Conservation (phyloP, 2,329 filamentous ascomycete genomes). For the Diaporthe nobilis region DNA sequence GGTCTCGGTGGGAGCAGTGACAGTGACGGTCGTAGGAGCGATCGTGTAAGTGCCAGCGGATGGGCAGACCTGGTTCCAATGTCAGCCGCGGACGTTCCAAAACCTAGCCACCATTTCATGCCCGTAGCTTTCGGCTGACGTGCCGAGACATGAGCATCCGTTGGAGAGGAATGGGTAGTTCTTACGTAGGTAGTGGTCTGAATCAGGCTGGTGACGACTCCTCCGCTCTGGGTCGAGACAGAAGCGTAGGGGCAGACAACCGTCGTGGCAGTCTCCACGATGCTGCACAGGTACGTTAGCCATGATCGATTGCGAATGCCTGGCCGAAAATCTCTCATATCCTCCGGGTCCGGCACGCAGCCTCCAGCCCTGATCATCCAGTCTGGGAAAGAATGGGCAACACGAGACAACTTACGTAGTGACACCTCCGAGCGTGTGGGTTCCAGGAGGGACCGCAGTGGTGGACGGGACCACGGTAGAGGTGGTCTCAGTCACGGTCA, state of each 20-base stretch:
- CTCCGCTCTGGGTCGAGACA: conserved; percentile 66
- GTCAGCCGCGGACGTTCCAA: not conserved
- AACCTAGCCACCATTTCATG: not conserved
- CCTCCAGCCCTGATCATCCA: not conserved
- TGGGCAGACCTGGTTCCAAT: conserved; percentile 68
- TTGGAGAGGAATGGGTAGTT: not conserved
- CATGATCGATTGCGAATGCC: not conserved
- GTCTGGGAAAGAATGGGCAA: not conserved
- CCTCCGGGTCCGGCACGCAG: not conserved
- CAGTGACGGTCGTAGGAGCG: conserved; percentile 74
- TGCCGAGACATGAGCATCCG: not conserved
- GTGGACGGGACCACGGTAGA: conserved; percentile 76
- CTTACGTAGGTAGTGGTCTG: conserved; percentile 74
- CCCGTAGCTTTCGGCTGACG: not conserved
- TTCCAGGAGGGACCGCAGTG: conserved; percentile 74
- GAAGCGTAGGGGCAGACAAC: conserved; percentile 80
- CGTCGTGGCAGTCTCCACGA: conserved; percentile 76
- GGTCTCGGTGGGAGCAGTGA: conserved; percentile 65
- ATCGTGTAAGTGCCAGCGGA: conserved; percentile 83
- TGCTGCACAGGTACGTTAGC: conserved; percentile 41
- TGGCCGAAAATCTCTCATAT: not conserved
- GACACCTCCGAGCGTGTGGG: conserved; percentile 79
- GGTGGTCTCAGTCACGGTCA: conserved; percentile 76
- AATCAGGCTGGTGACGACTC: conserved; percentile 76
- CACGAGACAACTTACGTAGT: conserved; percentile 64